Percentiles rank a stretch among this genome's conserved stretches.
Evolutionary conservation across 306 rosid genomes (phyloP).

Genomic region (Abrus precatorius): DNA sequence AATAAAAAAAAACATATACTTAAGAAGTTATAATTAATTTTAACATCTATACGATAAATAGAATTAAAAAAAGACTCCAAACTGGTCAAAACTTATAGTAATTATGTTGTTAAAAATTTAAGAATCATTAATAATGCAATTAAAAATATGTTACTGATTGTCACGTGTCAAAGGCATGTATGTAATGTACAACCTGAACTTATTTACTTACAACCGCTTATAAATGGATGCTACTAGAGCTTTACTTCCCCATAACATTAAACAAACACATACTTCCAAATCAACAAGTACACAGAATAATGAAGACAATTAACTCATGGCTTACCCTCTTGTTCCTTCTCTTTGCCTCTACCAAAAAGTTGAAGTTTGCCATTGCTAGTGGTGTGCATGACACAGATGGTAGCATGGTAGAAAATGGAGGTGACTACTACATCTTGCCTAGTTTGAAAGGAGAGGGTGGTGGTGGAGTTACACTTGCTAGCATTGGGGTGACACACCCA

Average conservation of each 20-base stretch:
- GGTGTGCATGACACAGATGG: background rate
- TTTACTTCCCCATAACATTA: background rate
- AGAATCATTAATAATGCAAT: too few species aligned
- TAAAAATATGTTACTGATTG: too few species aligned
- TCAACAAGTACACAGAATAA: background rate
- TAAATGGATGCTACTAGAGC: background rate
- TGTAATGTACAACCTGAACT: too few species aligned
- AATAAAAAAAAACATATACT: too few species aligned
- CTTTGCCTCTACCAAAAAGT: background rate
- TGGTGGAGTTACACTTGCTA: background rate
- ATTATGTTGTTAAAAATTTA: too few species aligned
- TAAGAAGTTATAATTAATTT: too few species aligned
- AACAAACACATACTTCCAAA: background rate
- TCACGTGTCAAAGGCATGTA: too few species aligned
- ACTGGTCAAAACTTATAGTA: too few species aligned
- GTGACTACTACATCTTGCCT: constrained; percentile 7
- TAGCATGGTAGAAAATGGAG: background rate
- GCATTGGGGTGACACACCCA: background rate
- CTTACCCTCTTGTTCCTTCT: background rate
- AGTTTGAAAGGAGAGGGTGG: background rate
- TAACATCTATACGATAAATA: too few species aligned
- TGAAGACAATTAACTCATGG: background rate
- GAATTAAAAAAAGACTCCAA: too few species aligned
- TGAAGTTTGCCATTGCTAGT: background rate
- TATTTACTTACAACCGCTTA: background rate